Base-by-base conservation (phyloP, 1,139 yeast species). In the Williopsis jadinii region DNA sequence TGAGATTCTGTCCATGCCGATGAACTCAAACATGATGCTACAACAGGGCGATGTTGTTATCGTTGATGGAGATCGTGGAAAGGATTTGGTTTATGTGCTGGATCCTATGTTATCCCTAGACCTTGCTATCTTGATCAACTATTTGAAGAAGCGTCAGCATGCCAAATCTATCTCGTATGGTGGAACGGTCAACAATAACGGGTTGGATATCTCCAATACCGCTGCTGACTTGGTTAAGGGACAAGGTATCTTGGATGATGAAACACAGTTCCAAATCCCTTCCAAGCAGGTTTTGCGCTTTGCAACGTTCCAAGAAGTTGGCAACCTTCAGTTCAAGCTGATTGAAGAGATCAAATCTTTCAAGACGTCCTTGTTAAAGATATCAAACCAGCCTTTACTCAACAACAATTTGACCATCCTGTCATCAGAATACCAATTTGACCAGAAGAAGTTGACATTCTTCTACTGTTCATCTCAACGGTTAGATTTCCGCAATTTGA, bases 61-160 rank as follows among this genome's bases (percentile, higher is more conserved):
- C 51, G 96, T 90, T 32, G 97, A 92, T 61, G 98, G 97, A n/a
- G 98, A 92, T 60, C 72, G 98, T 39, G 98, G 98, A 34, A 72
- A 84, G 40, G 98, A 92, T 64, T 67, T 92, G 49, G 97, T 97
- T 24, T 77, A 80, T 55, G 78, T 92, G 34, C 75, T 81, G 30
- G 80, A 78, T 50, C 71, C 84, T 48, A 71, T 75, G 46, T 75
- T 90, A 28, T 68, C 81, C 3, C 67, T 81, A 34, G 90, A 85
- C 50, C 82, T 85, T 56, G 97, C 95, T 1, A 77, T 86, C 32
- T 71, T 85, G 48, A 76, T 92, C 58, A 88, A 88, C 61, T 83
- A 85, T 54, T 64, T 84, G 56, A 83, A 82, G 60, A 83, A 84
- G 59, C 75, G 81, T 54, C 84, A 85, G 54, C 94, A 84, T 59